Conservation (phyloP, 1,139 yeast species). For the Casaregolazyma lundiana region DNA sequence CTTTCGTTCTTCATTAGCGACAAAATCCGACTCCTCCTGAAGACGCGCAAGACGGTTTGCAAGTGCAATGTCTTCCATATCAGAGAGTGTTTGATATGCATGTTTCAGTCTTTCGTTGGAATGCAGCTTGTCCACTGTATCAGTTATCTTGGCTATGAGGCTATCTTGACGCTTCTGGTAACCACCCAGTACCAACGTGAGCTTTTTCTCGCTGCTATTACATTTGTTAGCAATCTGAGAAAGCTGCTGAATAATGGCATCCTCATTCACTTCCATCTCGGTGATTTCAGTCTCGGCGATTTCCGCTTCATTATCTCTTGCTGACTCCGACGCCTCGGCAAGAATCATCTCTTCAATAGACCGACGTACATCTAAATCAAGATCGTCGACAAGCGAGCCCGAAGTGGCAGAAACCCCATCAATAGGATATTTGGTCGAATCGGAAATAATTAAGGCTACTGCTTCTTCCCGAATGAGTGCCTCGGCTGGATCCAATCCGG, state of each 20-base stretch:
- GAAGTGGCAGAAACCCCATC: constrained; percentile 18
- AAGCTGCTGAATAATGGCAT: constrained; percentile 14
- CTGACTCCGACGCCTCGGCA: constrained; percentile 22
- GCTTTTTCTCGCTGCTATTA: constrained; percentile 35
- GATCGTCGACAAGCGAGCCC: constrained; percentile 34
- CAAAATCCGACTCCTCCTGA: constrained; percentile 39
- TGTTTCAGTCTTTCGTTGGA: constrained; percentile 28
- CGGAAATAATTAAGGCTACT: constrained; percentile 43
- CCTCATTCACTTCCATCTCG: background rate
- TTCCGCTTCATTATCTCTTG: background rate
- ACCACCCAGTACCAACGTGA: constrained; percentile 35
- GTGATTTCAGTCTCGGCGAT: background rate
- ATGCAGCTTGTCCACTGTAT: constrained; percentile 28
- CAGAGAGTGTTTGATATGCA: constrained; percentile 27
- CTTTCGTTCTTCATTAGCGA: constrained; percentile 39
- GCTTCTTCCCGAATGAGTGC: constrained; percentile 38
- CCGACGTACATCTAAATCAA: constrained; percentile 38
- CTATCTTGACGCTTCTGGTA: constrained; percentile 34
- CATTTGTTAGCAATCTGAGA: constrained; percentile 30
- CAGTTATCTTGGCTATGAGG: constrained; percentile 29
- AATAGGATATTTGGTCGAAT: constrained; percentile 38
- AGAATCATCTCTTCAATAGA: constrained; percentile 35
- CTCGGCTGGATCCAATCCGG: constrained; percentile 5
- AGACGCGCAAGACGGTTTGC: constrained; percentile 32
- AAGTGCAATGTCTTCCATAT: constrained; percentile 36